Evolutionary conservation across 768 basidiomycete species (phyloP).

Genomic region (Amanita fuliginea): DNA sequence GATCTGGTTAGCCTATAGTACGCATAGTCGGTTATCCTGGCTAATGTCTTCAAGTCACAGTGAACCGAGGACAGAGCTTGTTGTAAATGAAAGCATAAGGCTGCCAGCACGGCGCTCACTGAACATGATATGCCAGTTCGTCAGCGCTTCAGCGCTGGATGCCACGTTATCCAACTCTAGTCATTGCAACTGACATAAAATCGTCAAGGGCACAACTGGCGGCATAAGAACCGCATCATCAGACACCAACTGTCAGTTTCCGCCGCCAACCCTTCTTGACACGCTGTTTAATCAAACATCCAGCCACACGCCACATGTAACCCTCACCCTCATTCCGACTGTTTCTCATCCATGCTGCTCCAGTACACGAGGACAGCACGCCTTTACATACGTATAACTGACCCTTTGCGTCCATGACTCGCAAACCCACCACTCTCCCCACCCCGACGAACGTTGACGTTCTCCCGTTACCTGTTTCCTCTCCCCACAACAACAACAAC

Average conservation of each 20-base stretch:
- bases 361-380: slow-evolving; percentile 2
- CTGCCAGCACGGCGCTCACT: too few species aligned
- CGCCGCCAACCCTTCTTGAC: not conserved
- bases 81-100: not conserved
- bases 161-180: not conserved
- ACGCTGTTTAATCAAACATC: not conserved
- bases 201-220: too few species aligned
- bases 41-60: not conserved
- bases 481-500: not conserved
- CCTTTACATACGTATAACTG: slow-evolving; percentile 3
- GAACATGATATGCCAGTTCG: too few species aligned
- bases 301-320: slow-evolving; percentile 1
- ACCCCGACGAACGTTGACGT: not conserved
- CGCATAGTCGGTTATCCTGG: not conserved
- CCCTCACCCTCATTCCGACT: not conserved
- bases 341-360: not conserved
- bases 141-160: too few species aligned
- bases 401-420: not conserved
- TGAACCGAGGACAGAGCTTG: not conserved
- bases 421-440: not conserved
- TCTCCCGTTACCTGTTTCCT: slow-evolving; percentile 1
- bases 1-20: too few species aligned
- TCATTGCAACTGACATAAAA: not conserved
- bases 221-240: too few species aligned
- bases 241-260: too few species aligned